phyloP scores from a whole-genome alignment of 305 asterid genomes.

The Fraxinus sp. region DNA sequence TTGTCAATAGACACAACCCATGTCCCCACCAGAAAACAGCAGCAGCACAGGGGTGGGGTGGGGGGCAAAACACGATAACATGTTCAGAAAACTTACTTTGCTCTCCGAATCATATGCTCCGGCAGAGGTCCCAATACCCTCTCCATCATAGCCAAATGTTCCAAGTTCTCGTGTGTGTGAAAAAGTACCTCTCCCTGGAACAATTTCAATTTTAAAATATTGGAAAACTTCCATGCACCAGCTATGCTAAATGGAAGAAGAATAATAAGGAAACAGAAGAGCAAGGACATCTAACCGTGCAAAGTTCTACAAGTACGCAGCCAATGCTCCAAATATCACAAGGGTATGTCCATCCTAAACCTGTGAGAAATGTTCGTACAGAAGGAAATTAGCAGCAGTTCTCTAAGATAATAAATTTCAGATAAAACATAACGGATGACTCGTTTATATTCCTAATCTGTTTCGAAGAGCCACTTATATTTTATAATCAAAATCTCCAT shows the following conservation, averaged over 20 bases:
- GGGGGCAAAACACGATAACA: not conserved
- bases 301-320: conserved; percentile 76
- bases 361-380: conserved; percentile 33
- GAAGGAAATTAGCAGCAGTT: not conserved
- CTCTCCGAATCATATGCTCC: conserved; percentile 65
- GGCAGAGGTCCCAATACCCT: conserved; percentile 78
- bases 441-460: not conserved
- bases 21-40: not conserved
- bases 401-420: not conserved
- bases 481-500: not conserved
- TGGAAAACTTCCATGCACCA: conserved; percentile 3
- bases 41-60: not conserved
- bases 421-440: not conserved
- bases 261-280: conserved; percentile 1
- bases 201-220: conserved; percentile 18
- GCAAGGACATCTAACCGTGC: conserved; percentile 58
- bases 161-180: conserved; percentile 85
- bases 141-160: conserved; percentile 99
- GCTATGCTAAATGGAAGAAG: not conserved
- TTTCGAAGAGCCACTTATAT: not conserved
- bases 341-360: conserved; percentile 84
- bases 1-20: not conserved
- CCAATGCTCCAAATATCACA: conserved; percentile 95
- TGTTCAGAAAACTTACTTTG: conserved; percentile 43
- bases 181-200: conserved; percentile 74